Conservation (phyloP, 257 asterid species). For the Nicotiana otophora region DNA sequence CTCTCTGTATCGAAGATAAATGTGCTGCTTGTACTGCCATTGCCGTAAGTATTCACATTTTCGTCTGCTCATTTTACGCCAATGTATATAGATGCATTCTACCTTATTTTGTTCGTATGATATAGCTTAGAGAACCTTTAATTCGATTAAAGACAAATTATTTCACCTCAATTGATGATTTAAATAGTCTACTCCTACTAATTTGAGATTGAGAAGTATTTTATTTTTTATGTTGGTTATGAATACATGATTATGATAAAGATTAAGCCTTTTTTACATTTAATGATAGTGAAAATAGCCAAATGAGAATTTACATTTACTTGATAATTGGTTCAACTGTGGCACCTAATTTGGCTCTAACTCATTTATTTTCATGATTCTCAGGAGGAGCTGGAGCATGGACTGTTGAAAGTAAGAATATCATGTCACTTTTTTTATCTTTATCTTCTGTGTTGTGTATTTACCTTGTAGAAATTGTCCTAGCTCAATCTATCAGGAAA, state of each 20-base stretch:
- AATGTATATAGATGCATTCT: background rate
- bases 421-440: background rate
- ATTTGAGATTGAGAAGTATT: background rate
- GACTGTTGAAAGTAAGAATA: conserved; percentile 57
- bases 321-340: background rate
- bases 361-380: conserved; percentile 11
- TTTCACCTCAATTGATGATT: background rate
- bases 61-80: background rate
- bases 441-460: background rate
- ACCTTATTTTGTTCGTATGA: background rate
- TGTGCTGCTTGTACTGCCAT: conserved; percentile 89
- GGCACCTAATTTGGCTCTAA: no score
- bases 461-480: background rate
- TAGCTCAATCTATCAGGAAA: background rate
- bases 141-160: background rate
- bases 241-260: background rate
- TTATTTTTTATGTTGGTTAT: background rate
- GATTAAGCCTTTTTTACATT: background rate
- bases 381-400: conserved; percentile 92
- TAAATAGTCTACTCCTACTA: background rate
- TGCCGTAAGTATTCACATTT: conserved; percentile 52
- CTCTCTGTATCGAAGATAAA: conserved; percentile 59
- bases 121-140: background rate
- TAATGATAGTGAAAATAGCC: background rate
- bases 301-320: background rate